Evolutionary conservation across 192 early-diverging fungal genomes (phyloP).

Genomic region (Thoreauomyces humboldtii): DNA sequence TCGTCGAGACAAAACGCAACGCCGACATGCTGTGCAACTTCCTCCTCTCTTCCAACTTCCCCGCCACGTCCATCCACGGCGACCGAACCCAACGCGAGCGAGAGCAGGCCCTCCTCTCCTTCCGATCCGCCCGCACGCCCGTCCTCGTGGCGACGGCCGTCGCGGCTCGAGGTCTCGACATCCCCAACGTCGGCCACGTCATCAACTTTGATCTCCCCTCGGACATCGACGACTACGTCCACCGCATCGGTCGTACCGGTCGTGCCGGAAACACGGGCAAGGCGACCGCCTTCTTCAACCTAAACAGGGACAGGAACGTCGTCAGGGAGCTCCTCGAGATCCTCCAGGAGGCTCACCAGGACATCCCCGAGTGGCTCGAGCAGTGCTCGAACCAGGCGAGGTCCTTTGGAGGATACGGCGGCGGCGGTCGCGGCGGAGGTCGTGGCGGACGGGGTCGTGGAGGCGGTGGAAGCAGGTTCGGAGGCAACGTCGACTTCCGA

Average conservation of each 20-base stretch:
- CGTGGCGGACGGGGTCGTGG: conserved; percentile 20
- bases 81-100: conserved; percentile 86
- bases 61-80: conserved; percentile 84
- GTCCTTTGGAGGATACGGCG: conserved; percentile 38
- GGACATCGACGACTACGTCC: conserved; percentile 91
- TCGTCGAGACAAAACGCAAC: conserved; percentile 95
- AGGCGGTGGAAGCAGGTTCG: conserved; percentile 23
- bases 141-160: conserved; percentile 85
- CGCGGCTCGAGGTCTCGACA: conserved; percentile 44
- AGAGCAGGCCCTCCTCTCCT: conserved; percentile 71
- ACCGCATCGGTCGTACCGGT: conserved; percentile 96
- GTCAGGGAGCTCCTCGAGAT: conserved; percentile 82
- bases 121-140: conserved; percentile 70
- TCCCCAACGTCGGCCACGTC: conserved; percentile 90
- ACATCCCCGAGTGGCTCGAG: conserved; percentile 80
- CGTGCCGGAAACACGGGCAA: conserved; percentile 89
- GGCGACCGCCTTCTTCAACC: conserved; percentile 94
- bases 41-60: conserved; percentile 73
- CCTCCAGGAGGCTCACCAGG: conserved; percentile 91
- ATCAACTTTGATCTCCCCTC: conserved; percentile 89
- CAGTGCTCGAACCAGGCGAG: conserved; percentile 31
- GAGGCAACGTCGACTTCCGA: conserved; percentile 1
- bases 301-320: conserved; percentile 73
- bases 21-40: conserved; percentile 75
- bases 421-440: conserved; percentile 37